phyloP scores from a whole-genome alignment of 352 stramenopile genomes.

The Pythium plurisporium region DNA sequence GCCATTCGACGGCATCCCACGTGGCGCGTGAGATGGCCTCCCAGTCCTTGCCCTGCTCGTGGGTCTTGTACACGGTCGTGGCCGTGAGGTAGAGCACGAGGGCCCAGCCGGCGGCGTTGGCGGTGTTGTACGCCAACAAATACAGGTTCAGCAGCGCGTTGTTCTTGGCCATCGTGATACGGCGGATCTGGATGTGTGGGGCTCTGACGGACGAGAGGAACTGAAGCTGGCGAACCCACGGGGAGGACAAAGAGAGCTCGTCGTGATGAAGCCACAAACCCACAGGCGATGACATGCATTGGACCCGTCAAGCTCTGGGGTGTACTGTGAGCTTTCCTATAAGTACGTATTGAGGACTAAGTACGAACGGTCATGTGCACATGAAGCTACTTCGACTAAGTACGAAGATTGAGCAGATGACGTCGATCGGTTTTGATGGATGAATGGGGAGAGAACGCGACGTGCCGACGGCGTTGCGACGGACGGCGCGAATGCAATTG shows the following conservation, averaged over 20 bases:
- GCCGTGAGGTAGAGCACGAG: conserved; percentile 68
- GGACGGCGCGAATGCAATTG: too few species aligned
- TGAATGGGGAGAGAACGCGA: not conserved
- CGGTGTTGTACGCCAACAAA: conserved; percentile 67
- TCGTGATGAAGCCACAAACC: conserved; percentile 16
- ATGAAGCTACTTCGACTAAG: conserved; percentile 5
- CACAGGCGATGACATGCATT: conserved; percentile 19
- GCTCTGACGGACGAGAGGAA: too few species aligned
- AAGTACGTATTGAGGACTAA: conserved; percentile 10
- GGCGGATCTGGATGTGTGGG: too few species aligned
- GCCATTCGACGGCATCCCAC: conserved; percentile 52
- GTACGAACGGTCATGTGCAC: not conserved
- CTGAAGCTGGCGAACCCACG: too few species aligned
- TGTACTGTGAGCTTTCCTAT: not conserved
- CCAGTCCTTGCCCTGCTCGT: conserved; percentile 50
- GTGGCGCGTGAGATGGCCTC: conserved; percentile 37
- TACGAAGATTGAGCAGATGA: conserved; percentile 1
- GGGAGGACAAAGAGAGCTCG: too few species aligned
- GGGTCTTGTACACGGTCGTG: conserved; percentile 36
- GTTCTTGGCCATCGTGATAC: conserved; percentile 61
- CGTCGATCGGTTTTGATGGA: conserved; percentile 6
- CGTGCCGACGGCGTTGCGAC: too few species aligned
- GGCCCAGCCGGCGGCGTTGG: conserved; percentile 63
- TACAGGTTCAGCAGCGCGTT: conserved; percentile 67
- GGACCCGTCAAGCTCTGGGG: too few species aligned